Percentiles rank a stretch among this genome's conserved stretches.
These are phyloP conservation scores for Dendryphion nanum DNA, from an alignment of 2,329 filamentous ascomycete species.

Conservation along the genomic window DNA sequence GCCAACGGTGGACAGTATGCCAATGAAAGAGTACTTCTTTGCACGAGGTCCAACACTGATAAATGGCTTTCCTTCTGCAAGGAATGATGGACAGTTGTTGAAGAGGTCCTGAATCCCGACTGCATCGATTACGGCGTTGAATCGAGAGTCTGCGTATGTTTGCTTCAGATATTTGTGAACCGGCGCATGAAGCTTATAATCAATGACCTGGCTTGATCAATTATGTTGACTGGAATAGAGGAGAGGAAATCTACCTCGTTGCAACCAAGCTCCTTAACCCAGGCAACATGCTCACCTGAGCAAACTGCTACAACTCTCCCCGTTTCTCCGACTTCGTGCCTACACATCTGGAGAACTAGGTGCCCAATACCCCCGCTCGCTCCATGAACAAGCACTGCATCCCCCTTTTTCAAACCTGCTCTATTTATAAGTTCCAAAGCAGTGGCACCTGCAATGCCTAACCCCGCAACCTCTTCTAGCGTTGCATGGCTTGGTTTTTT, in stretches of 20 bases:
- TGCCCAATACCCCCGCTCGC: slow-evolving; percentile 54
- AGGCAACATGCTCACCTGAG: slow-evolving; percentile 43
- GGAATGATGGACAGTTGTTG: slow-evolving; percentile 8
- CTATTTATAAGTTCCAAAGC: slow-evolving; percentile 38
- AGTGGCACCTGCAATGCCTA: slow-evolving; percentile 42
- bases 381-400: slow-evolving; percentile 50
- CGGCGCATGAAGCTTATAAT: slow-evolving; percentile 7
- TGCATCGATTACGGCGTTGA: slow-evolving; percentile 16
- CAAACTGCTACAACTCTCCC: slow-evolving; percentile 46
- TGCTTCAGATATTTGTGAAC: slow-evolving; percentile 6
- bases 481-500: slow-evolving; percentile 25
- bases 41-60: slow-evolving; percentile 13
- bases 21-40: slow-evolving; percentile 5
- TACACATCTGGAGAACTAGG: slow-evolving; percentile 47
- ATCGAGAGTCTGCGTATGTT: slow-evolving; percentile 5
- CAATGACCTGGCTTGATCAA: slow-evolving; percentile 9
- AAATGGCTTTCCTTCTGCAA: slow-evolving; percentile 12
- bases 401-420: slow-evolving; percentile 33
- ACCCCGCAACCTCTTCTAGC: slow-evolving; percentile 38
- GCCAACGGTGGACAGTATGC: slow-evolving; percentile 9
- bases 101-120: slow-evolving; percentile 15
- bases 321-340: slow-evolving; percentile 32
- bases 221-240: not conserved
- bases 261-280: slow-evolving; percentile 46
- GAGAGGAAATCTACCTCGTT: slow-evolving; percentile 12